Evolutionary conservation across 1,139 yeast species (phyloP), one percentile per base, ranked within the genome.

Genomic region (Blastobotrys aristatus): DNA sequence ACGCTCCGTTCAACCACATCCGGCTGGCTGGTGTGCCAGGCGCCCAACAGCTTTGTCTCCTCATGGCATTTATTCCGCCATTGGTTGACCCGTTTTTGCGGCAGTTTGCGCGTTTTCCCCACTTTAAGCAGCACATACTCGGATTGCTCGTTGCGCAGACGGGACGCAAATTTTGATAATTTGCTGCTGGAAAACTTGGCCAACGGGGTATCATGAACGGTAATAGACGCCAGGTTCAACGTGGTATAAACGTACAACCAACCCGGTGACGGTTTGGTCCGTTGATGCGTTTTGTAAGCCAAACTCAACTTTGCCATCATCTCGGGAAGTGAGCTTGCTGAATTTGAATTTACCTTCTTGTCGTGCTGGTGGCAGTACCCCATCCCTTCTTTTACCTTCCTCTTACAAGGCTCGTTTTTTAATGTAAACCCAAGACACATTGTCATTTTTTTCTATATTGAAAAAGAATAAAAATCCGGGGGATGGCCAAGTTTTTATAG

Each of bases 211-310:
- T 22, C 17, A 4, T 34, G 11, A 18, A 34, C 24, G 6, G 21
- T 34, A 17, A 34, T 34, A 3, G 14, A 6, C 5, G 16, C 13
- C 16, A 34, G 10, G 22, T 33, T 16, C 4, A 30, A 21, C 24
- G 61, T 49, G 1, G 64, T 57, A 50, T 61, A 63, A 10, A 55
- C 54, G 47, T 63, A 63, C 22, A 63, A 56, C 44, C 48, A 63
- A 2, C 66, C 66, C 16, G 48, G 52, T n/a, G 52, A 42, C 37
- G 51, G 30, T 31, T 46, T 46, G 26, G 48, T 52, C n/a, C 16
- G 36, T 33, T 14, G 11, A 33, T 31, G 33, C 13, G 42, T 38
- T 14, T 44, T 38, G 14, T 34, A 34, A 13, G 50, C 36, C 7
- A 50, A 17, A 1, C 51, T 40, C 34, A 53, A 36, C 11, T 48